phyloP scores from a whole-genome alignment of 768 basidiomycete species.

The Kwoniella sp. region DNA sequence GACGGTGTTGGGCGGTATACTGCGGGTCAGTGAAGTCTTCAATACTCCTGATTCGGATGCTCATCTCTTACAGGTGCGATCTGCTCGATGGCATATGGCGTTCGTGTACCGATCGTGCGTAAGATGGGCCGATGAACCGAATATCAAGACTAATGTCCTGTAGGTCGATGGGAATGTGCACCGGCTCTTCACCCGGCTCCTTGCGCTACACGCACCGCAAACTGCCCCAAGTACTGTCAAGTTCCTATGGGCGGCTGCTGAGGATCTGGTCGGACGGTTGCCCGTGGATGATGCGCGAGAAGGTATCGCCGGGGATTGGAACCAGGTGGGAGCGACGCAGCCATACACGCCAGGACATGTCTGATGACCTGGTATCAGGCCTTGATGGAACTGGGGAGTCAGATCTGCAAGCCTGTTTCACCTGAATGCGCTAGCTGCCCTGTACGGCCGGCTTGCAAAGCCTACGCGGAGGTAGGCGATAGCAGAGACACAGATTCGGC shows the following conservation, averaged over 20 bases:
- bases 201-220: conserved; percentile 75
- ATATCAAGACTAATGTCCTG: background rate
- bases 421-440: conserved; percentile 74
- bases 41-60: background rate
- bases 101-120: conserved; percentile 76
- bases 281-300: conserved; percentile 45
- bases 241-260: conserved; percentile 75
- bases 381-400: conserved; percentile 89
- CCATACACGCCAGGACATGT: background rate
- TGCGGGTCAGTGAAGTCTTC: conserved; percentile 59
- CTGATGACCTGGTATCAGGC: conserved; percentile 56
- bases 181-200: conserved; percentile 72
- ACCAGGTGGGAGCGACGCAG: conserved; percentile 54
- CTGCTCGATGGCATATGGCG: conserved; percentile 77
- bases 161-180: conserved; percentile 89
- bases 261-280: conserved; percentile 60
- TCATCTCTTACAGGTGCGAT: conserved; percentile 50
- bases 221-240: conserved; percentile 74
- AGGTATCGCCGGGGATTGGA: conserved; percentile 68
- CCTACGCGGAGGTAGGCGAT: conserved; percentile 54
- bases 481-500: background rate
- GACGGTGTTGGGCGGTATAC: conserved; percentile 87
- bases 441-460: conserved; percentile 64
- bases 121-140: background rate
- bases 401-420: conserved; percentile 79